phyloP scores from a whole-genome alignment of 495 filamentous ascomycete genomes.

The Staphylotrichum tortipilum region DNA sequence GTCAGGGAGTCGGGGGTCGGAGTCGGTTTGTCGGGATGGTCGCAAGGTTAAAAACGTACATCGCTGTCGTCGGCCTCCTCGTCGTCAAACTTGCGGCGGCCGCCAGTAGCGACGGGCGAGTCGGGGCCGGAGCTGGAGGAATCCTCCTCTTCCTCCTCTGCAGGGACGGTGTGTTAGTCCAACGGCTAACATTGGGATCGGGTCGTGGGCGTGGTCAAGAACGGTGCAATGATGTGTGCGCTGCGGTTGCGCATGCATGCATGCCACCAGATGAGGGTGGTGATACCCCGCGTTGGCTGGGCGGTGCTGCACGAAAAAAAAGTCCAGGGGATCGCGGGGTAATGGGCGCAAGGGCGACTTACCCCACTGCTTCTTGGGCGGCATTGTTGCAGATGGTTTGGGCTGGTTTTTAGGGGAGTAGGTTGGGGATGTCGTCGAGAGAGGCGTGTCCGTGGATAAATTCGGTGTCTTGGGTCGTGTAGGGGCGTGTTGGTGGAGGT shows the following conservation, averaged over 20 bases:
- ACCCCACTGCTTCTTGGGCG: conserved; percentile 29
- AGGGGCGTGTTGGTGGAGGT: too few relatives aligned
- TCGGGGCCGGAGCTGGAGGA: conserved; percentile 52
- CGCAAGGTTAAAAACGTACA: conserved; percentile 41
- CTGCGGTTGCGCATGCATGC: too few relatives aligned
- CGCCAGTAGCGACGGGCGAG: conserved; percentile 49
- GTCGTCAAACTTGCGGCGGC: conserved; percentile 71
- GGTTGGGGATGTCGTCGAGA: not conserved
- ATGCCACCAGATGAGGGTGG: not conserved
- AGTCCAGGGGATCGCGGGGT: conserved; percentile 12
- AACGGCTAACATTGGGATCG: too few relatives aligned
- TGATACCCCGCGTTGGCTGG: not conserved
- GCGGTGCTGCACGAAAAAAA: not conserved
- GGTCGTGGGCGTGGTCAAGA: too few relatives aligned
- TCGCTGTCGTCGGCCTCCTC: conserved; percentile 82
- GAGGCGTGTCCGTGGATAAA: too few relatives aligned
- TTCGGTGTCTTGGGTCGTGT: too few relatives aligned
- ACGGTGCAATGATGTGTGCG: too few relatives aligned
- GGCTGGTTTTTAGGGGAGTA: too few relatives aligned
- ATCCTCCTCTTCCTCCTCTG: conserved; percentile 58
- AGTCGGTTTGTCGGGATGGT: not conserved
- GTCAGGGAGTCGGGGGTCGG: too few relatives aligned
- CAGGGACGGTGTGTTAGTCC: conserved; percentile 28
- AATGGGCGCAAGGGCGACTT: conserved; percentile 17
- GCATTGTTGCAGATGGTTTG: conserved; percentile 10